phyloP scores from a whole-genome alignment of 2,329 filamentous ascomycete species.

The Exophiala sp. region DNA sequence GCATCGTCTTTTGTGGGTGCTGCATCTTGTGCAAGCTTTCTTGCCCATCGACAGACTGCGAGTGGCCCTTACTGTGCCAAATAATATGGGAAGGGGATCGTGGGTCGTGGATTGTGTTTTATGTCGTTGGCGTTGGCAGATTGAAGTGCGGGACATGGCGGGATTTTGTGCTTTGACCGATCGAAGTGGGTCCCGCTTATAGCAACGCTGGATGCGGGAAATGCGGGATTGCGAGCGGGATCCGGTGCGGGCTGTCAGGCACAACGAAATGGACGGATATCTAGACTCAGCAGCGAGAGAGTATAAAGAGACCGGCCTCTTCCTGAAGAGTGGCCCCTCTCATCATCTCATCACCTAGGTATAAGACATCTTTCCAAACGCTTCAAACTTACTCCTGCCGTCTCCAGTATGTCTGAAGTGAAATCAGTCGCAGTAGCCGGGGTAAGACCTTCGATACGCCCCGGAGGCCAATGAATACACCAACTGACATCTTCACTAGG shows the following conservation, averaged over 20 bases:
- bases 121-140: no score
- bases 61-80: no score
- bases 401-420: constrained; percentile 5
- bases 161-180: constrained; percentile 6
- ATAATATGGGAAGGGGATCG: no score
- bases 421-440: constrained; percentile 14
- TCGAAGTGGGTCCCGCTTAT: constrained; percentile 6
- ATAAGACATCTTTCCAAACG: no score
- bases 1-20: constrained; percentile 7
- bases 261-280: not conserved
- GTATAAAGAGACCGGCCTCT: not conserved
- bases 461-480: not conserved
- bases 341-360: not conserved
- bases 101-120: no score
- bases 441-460: not conserved
- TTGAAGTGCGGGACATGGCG: no score
- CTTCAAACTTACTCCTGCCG: no score
- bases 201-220: constrained; percentile 3
- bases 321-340: not conserved
- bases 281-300: no score
- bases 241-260: not conserved
- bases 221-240: not conserved
- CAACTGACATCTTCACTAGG: constrained; percentile 11
- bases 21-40: constrained; percentile 10
- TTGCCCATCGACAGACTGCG: not conserved